Evolutionary conservation across 2,329 filamentous ascomycete genomes (phyloP).

Genomic region (Beauveria pseudobassiana): DNA sequence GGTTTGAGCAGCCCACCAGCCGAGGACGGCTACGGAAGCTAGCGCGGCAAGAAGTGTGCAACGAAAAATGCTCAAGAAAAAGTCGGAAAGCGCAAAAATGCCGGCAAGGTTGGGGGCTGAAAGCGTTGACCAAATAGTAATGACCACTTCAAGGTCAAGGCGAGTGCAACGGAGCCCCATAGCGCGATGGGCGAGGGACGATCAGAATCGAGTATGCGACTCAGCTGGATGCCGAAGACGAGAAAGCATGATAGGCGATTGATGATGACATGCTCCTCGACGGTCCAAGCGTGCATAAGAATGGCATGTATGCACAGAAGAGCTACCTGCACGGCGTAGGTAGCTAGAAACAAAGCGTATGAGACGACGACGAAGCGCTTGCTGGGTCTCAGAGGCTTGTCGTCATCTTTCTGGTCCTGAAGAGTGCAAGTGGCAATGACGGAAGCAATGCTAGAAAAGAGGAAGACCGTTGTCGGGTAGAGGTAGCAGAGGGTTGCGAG

Average conservation of each 20-base stretch:
- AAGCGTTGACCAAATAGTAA: slow-evolving; percentile 20
- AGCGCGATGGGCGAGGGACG: slow-evolving; percentile 55
- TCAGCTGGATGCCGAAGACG: slow-evolving; percentile 54
- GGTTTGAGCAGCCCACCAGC: background rate
- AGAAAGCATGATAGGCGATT: slow-evolving; percentile 55
- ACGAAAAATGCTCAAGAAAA: slow-evolving; percentile 13
- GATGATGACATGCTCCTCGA: slow-evolving; percentile 43
- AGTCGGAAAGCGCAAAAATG: slow-evolving; percentile 19
- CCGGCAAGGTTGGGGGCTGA: background rate
- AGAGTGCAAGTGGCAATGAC: slow-evolving; percentile 45
- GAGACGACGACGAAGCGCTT: slow-evolving; percentile 30
- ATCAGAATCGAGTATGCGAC: slow-evolving; percentile 42
- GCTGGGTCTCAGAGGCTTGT: slow-evolving; percentile 14
- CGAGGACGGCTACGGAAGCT: background rate
- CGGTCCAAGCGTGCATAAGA: slow-evolving; percentile 30
- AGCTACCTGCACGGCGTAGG: slow-evolving; percentile 41
- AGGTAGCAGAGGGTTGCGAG: slow-evolving; percentile 47
- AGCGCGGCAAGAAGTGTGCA: slow-evolving; percentile 4
- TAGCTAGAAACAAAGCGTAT: slow-evolving; percentile 34
- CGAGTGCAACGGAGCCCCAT: slow-evolving; percentile 54
- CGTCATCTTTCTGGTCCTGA: slow-evolving; percentile 31
- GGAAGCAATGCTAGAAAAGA: slow-evolving; percentile 48
- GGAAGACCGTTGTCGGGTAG: slow-evolving; percentile 48
- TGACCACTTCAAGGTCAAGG: slow-evolving; percentile 44
- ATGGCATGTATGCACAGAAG: slow-evolving; percentile 30